phyloP scores from a whole-genome alignment of 139 green algal species.

The Volvox reticuliferus region DNA sequence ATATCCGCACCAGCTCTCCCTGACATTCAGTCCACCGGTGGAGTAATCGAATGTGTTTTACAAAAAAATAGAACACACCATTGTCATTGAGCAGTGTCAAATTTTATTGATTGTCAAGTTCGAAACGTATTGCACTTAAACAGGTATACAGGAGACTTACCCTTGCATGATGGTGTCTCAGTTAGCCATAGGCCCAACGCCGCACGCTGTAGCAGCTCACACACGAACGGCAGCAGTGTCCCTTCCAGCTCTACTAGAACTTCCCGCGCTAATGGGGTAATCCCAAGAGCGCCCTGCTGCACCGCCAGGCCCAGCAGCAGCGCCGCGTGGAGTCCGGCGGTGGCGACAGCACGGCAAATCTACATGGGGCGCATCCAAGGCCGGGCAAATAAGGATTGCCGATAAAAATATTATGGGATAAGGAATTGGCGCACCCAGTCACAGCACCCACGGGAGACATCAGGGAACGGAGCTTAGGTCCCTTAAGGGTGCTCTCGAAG shows the following conservation, averaged over 20 bases:
- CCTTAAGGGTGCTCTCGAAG: too few relatives aligned
- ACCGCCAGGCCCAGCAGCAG: slow-evolving; percentile 45
- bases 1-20: too few relatives aligned
- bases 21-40: too few relatives aligned
- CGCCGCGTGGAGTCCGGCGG: slow-evolving; percentile 26
- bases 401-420: background rate
- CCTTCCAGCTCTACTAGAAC: background rate
- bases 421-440: too few relatives aligned
- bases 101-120: too few relatives aligned
- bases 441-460: too few relatives aligned
- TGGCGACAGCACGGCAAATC: slow-evolving; percentile 22
- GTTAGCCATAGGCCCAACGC: slow-evolving; percentile 54
- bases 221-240: slow-evolving; percentile 16
- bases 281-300: slow-evolving; percentile 7
- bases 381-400: background rate
- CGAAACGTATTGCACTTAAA: too few relatives aligned
- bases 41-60: too few relatives aligned
- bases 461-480: too few relatives aligned
- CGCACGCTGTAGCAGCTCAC: slow-evolving; percentile 25
- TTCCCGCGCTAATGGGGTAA: background rate
- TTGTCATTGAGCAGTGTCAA: too few relatives aligned
- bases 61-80: too few relatives aligned
- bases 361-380: background rate
- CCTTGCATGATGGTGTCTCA: slow-evolving; percentile 26
- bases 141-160: background rate